These are phyloP conservation scores for Sporobolus alterniflorus DNA, from an alignment of 202 grass and related monocot species.

Conservation along the genomic window DNA sequence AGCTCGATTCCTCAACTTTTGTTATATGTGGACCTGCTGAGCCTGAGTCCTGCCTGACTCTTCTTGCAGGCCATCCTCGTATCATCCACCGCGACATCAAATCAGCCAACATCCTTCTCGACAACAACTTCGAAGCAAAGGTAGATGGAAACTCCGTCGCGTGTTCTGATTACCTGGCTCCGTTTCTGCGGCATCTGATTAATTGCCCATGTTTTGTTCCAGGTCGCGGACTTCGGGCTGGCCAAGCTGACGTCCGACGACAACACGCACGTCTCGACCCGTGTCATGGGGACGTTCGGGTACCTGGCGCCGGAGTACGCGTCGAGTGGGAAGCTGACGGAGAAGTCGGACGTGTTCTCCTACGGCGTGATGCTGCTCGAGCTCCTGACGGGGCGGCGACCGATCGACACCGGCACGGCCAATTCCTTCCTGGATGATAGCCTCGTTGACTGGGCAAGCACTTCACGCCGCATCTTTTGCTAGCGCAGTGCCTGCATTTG, in stretches of 20 bases:
- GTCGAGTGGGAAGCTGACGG: constrained; percentile 87
- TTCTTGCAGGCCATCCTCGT: constrained; percentile 70
- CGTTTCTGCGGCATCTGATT: background rate
- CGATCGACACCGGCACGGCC: constrained; percentile 40
- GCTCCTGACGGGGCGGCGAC: constrained; percentile 76
- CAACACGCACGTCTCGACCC: constrained; percentile 90
- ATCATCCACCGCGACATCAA: constrained; percentile 97
- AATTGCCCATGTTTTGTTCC: background rate
- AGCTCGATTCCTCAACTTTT: background rate
- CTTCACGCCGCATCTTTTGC: background rate
- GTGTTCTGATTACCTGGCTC: too few relatives aligned
- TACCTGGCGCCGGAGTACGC: constrained; percentile 91
- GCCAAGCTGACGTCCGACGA: constrained; percentile 72
- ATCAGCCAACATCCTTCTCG: constrained; percentile 81
- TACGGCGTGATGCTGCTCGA: constrained; percentile 88
- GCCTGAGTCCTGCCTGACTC: too few relatives aligned
- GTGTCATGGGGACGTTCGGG: constrained; percentile 94
- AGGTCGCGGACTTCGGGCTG: constrained; percentile 95
- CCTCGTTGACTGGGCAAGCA: constrained; percentile 69
- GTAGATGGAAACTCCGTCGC: background rate
- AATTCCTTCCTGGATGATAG: constrained; percentile 59
- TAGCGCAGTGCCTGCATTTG: background rate
- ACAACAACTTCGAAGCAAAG: constrained; percentile 83
- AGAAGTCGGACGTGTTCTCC: constrained; percentile 92
- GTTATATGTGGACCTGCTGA: too few relatives aligned